These are phyloP conservation scores for Zopfochytrium polystomum DNA, from an alignment of 371 early-diverging fungal genomes.

Conservation along the genomic window DNA sequence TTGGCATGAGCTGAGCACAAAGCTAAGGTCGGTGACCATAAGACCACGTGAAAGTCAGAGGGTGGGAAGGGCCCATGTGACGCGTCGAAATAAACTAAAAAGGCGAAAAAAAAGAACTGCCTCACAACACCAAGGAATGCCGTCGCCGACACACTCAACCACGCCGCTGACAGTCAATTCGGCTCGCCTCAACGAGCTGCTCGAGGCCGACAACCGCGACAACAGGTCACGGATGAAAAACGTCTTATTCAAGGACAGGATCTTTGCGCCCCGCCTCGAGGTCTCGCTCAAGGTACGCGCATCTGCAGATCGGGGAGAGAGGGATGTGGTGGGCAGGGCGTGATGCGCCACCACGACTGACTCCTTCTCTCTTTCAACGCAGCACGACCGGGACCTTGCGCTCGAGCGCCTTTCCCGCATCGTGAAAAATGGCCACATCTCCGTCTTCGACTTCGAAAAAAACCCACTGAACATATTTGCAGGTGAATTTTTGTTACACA, in stretches of 20 bases:
- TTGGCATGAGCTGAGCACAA: too few species aligned
- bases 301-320: too few species aligned
- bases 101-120: too few species aligned
- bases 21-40: too few species aligned
- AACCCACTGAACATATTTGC: slow-evolving; percentile 71
- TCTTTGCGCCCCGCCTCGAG: slow-evolving; percentile 64
- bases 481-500: slow-evolving; percentile 45
- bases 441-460: slow-evolving; percentile 67
- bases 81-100: too few species aligned
- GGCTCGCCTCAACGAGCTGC: slow-evolving; percentile 43
- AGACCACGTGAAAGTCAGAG: too few species aligned
- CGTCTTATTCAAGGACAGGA: slow-evolving; percentile 51
- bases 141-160: too few species aligned
- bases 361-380: slow-evolving; percentile 23
- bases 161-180: too few species aligned
- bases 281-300: slow-evolving; percentile 38
- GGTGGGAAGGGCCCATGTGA: too few species aligned
- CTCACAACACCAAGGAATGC: too few species aligned
- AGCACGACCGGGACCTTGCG: slow-evolving; percentile 63
- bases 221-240: slow-evolving; percentile 53
- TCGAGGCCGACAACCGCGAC: slow-evolving; percentile 62
- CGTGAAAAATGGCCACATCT: slow-evolving; percentile 59
- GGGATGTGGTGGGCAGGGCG: too few species aligned
- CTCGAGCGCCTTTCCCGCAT: slow-evolving; percentile 60
- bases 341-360: too few species aligned